Conservation (phyloP, 352 stramenopile species). For the Phytophthora sp. region DNA sequence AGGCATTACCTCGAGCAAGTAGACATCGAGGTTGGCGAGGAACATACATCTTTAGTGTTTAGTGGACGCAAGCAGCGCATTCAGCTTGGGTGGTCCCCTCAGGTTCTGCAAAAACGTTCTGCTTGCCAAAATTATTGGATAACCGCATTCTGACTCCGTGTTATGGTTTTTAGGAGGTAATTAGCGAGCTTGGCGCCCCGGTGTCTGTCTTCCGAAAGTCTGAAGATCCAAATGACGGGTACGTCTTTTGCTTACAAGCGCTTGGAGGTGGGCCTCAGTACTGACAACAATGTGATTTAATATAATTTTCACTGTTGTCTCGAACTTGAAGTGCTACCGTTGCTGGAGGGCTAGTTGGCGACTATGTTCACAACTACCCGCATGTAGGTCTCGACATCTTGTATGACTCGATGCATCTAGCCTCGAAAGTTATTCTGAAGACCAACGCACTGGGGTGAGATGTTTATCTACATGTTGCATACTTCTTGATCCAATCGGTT, state of each 20-base stretch:
- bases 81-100: conserved; percentile 77
- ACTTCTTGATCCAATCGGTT: too few relatives aligned
- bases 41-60: conserved; percentile 56
- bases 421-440: conserved; percentile 82
- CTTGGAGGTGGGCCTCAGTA: background rate
- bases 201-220: conserved; percentile 83
- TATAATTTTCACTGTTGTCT: conserved; percentile 10
- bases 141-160: background rate
- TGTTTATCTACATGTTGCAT: background rate
- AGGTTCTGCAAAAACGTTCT: conserved; percentile 46
- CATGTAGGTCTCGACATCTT: conserved; percentile 82
- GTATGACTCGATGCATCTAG: conserved; percentile 74
- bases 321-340: conserved; percentile 46
- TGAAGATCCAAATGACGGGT: conserved; percentile 76
- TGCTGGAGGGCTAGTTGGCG: conserved; percentile 56
- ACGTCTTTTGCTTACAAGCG: conserved; percentile 1
- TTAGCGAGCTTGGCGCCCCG: conserved; percentile 76
- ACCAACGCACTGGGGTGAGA: conserved; percentile 76
- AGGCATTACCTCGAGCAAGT: conserved; percentile 85
- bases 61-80: conserved; percentile 69
- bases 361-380: conserved; percentile 90
- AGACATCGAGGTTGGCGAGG: conserved; percentile 53
- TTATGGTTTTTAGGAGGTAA: conserved; percentile 54
- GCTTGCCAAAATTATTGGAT: background rate
- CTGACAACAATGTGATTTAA: too few relatives aligned